Evolutionary conservation across 257 asterid species (phyloP), one percentile per base, ranked within the genome.

Genomic region (Rhazya stricta): DNA sequence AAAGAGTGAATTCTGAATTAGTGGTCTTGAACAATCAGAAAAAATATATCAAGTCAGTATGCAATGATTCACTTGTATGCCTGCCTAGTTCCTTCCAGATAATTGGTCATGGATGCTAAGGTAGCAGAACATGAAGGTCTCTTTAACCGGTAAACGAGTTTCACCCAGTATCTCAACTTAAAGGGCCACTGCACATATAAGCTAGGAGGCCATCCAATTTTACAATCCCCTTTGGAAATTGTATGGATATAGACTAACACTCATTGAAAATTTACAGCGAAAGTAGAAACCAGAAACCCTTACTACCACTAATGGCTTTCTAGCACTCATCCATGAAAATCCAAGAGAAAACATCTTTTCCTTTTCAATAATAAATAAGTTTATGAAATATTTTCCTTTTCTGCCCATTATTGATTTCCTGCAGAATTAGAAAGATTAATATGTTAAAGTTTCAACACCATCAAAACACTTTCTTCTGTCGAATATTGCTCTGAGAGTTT

Each of bases 1-100:
- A 77, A 60, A 76, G 25, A 56, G 51, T 74, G 79, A 80, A 41
- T 21, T 65, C 29, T 61, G 57, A 67, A 67, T 68, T 72, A 73
- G 39, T 45, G 45, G 51, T 57, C 13, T 12, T 23, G 53, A 66
- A 73, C 70, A 54, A 50, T 32, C 8, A 32, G 50, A 32, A 50
- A 62, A 63, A 62, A 18, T 62, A 77, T 36, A 16, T 27, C 3
- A 12, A 42, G 29, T 45, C 15, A 30, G 16, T 6, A 43, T 7
- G 21, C 12, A 25, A 76, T 41, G 16, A 58, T 58, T 69, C 65
- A 43, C 69, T 51, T 43, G n/a, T 30, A 43, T 42, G 8, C 62
- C 34, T 34, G 10, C 36, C 66, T 36, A 34, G 25, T 16, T 2
- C 62, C 10, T 53, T 21, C 29, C 29, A 32, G 25, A 54, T 21